Evolutionary conservation across 23 red algal genomes (phyloP).

Genomic region (Gracilariopsis chorda): DNA sequence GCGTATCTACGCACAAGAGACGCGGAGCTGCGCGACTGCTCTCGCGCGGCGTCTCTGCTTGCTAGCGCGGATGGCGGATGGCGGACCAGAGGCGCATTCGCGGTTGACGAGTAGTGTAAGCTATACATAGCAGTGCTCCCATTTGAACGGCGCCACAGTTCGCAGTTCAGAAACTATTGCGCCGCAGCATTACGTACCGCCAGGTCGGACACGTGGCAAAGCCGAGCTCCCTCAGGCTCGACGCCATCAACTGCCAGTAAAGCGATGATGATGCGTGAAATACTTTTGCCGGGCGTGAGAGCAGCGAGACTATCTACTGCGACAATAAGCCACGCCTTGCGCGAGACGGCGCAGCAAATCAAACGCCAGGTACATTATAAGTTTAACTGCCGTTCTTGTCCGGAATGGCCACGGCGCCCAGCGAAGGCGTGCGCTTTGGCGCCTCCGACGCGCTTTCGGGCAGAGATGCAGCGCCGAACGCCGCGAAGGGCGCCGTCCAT

Average conservation of each 20-base stretch:
- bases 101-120: conserved; percentile 2
- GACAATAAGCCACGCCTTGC: too few species aligned
- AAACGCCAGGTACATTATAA: background rate
- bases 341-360: background rate
- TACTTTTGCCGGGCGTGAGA: background rate
- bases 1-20: background rate
- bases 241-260: background rate
- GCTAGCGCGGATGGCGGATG: background rate
- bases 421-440: background rate
- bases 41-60: background rate
- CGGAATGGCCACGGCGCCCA: background rate
- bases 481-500: conserved; percentile 31
- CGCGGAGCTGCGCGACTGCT: background rate
- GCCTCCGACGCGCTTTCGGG: background rate
- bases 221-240: too few species aligned
- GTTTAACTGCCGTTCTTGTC: conserved; percentile 18
- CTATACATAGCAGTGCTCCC: conserved; percentile 5
- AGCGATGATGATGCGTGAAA: background rate
- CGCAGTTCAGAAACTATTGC: too few species aligned
- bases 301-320: too few species aligned
- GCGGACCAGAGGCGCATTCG: background rate
- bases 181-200: too few species aligned
- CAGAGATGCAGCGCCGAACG: conserved; percentile 15
- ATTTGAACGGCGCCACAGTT: background rate
- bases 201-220: too few species aligned